phyloP scores from a whole-genome alignment of 2,329 filamentous ascomycete genomes.

The Fusarium sp. region DNA sequence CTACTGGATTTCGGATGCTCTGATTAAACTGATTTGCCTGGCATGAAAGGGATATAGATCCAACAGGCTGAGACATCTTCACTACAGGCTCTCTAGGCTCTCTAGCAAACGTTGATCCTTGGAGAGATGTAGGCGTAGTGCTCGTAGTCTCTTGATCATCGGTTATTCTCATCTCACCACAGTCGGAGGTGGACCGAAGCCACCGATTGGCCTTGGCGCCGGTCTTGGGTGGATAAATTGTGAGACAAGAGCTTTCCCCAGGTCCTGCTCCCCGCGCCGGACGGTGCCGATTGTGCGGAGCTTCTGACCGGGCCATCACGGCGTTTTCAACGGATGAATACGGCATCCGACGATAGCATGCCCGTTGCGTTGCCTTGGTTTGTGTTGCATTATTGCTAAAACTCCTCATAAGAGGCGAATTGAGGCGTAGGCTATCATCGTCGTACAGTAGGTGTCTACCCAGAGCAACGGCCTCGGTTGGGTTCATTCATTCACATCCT shows the following conservation, averaged over 20 bases:
- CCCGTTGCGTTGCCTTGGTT: background rate
- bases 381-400: slow-evolving; percentile 4
- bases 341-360: slow-evolving; percentile 2
- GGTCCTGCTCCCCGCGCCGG: slow-evolving; percentile 30
- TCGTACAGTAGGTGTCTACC: background rate
- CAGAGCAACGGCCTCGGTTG: slow-evolving; percentile 27
- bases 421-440: slow-evolving; percentile 18
- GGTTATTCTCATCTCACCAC: slow-evolving; percentile 19
- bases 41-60: slow-evolving; percentile 12
- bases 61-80: slow-evolving; percentile 32
- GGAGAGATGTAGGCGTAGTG: slow-evolving; percentile 23
- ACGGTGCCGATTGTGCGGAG: slow-evolving; percentile 36
- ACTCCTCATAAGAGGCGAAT: slow-evolving; percentile 33
- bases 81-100: background rate
- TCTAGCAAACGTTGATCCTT: slow-evolving; percentile 1
- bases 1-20: slow-evolving; percentile 16
- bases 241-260: slow-evolving; percentile 25
- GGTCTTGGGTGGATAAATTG: slow-evolving; percentile 21
- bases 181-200: slow-evolving; percentile 2
- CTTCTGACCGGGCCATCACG: slow-evolving; percentile 22
- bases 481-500: slow-evolving; percentile 41
- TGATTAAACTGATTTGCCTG: slow-evolving; percentile 16
- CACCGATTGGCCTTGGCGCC: slow-evolving; percentile 17
- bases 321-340: slow-evolving; percentile 33
- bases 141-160: slow-evolving; percentile 9